Conservation (phyloP, 2,329 filamentous ascomycete genomes). For the Amauroascus verrucosus region DNA sequence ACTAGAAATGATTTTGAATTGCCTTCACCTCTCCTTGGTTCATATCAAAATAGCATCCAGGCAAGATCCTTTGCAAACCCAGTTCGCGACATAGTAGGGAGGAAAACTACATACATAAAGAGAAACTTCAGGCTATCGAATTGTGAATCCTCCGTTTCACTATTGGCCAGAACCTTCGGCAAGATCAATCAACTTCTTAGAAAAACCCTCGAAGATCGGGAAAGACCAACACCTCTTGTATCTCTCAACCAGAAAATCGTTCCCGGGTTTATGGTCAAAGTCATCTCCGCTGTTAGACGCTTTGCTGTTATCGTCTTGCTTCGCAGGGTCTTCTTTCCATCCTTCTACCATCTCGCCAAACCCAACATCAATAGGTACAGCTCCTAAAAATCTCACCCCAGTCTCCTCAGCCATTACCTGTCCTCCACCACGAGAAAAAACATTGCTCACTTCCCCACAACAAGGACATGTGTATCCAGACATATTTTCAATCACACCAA, state of each 20-base stretch:
- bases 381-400: constrained; percentile 69
- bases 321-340: constrained; percentile 20
- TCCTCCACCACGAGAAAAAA: constrained; percentile 87
- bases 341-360: constrained; percentile 80
- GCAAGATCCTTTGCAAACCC: too few species aligned
- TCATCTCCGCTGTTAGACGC: constrained; percentile 9
- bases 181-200: constrained; percentile 27
- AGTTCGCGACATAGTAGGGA: background rate
- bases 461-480: constrained; percentile 46
- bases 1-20: background rate
- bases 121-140: background rate
- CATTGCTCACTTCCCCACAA: constrained; percentile 74
- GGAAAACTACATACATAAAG: background rate
- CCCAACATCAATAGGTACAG: constrained; percentile 83
- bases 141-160: background rate
- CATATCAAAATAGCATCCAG: too few species aligned
- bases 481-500: constrained; percentile 97
- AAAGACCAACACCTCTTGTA: constrained; percentile 38
- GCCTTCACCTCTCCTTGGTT: too few species aligned
- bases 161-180: constrained; percentile 9
- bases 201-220: constrained; percentile 34
- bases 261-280: constrained; percentile 17
- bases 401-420: constrained; percentile 83
- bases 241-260: constrained; percentile 32
- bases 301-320: constrained; percentile 11